Evolutionary conservation across 768 basidiomycete genomes (phyloP).

Genomic region (Lentinula boryana): DNA sequence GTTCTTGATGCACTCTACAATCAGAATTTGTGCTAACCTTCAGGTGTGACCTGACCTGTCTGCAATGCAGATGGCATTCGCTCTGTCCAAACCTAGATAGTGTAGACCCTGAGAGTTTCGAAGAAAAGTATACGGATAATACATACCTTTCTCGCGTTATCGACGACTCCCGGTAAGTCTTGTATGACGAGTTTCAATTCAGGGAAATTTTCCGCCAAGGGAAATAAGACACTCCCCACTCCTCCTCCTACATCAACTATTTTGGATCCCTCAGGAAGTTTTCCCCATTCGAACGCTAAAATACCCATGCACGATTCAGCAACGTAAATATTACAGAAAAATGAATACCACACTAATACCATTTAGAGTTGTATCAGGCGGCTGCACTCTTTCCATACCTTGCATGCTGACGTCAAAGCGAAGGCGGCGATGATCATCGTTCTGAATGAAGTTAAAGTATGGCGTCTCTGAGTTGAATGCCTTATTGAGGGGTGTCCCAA

Average conservation of each 20-base stretch:
- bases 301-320: not conserved
- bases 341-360: conserved; percentile 1
- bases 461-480: conserved; percentile 10
- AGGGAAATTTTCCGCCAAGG: conserved; percentile 7
- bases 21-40: conserved; percentile 10
- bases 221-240: conserved; percentile 6
- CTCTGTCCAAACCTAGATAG: conserved; percentile 14
- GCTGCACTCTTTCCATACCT: conserved; percentile 12
- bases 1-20: not conserved
- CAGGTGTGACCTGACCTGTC: conserved; percentile 15
- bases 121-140: not conserved
- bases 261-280: conserved; percentile 4
- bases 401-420: conserved; percentile 21
- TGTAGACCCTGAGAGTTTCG: not conserved
- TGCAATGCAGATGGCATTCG: conserved; percentile 15
- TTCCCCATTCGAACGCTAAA: conserved; percentile 3
- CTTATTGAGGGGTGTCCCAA: conserved; percentile 9
- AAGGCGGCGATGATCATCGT: conserved; percentile 12
- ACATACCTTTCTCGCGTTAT: conserved; percentile 8
- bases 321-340: not conserved
- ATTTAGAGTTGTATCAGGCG: conserved; percentile 11
- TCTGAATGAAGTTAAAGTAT: conserved; percentile 15
- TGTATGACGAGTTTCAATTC: conserved; percentile 10
- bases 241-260: conserved; percentile 14
- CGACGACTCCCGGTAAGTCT: conserved; percentile 9